phyloP scores from a whole-genome alignment of 176 grass and related monocot species.

The Oryza punctata region DNA sequence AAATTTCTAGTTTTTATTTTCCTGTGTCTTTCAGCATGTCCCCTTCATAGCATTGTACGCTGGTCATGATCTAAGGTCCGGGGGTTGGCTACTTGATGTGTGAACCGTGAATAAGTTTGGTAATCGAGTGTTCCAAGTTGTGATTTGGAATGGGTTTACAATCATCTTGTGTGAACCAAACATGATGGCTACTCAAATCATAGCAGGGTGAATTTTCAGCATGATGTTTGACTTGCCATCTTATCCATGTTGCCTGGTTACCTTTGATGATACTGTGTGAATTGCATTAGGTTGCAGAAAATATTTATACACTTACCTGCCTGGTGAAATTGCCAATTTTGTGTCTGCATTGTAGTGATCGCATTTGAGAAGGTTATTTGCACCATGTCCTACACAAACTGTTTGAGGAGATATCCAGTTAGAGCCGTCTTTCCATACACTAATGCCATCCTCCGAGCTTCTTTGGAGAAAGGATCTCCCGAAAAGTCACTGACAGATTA shows the following conservation, averaged over 20 bases:
- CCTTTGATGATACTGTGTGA: conserved; percentile 26
- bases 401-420: conserved; percentile 47
- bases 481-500: conserved; percentile 53
- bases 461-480: conserved; percentile 63
- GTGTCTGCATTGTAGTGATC: conserved; percentile 28
- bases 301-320: conserved; percentile 23
- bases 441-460: conserved; percentile 68
- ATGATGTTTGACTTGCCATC: background rate
- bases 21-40: background rate
- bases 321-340: conserved; percentile 23
- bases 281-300: conserved; percentile 43
- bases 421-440: conserved; percentile 44
- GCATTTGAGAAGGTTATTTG: conserved; percentile 34
- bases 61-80: background rate
- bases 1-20: background rate
- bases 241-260: conserved; percentile 34
- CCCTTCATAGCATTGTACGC: background rate
- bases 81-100: no score
- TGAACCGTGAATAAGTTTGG: no score
- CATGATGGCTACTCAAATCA: background rate
- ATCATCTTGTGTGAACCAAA: no score
- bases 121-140: no score
- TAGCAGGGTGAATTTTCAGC: background rate
- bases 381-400: conserved; percentile 43
- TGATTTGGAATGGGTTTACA: no score